Evolutionary conservation across 176 grass and related monocot species (phyloP).

Genomic region (Oryza nivara): DNA sequence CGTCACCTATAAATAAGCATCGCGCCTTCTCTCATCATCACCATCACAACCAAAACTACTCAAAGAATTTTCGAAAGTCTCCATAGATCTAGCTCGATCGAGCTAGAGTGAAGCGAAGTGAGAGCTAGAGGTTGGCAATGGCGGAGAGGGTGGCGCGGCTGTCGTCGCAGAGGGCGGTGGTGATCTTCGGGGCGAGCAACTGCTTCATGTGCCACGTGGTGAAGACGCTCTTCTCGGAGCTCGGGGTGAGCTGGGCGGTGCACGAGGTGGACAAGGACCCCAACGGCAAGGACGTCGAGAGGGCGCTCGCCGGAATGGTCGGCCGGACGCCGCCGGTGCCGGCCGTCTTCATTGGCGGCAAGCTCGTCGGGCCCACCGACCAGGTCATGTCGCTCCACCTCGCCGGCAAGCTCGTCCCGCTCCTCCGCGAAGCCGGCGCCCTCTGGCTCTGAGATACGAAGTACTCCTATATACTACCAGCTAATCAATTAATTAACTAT

Average conservation of each 20-base stretch:
- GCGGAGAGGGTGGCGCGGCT: conserved; percentile 57
- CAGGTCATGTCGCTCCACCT: conserved; percentile 71
- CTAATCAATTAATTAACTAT: no score
- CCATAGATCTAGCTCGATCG: neutral
- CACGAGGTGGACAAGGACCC: conserved; percentile 69
- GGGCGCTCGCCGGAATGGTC: conserved; percentile 53
- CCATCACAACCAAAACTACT: neutral
- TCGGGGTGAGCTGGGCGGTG: conserved; percentile 56
- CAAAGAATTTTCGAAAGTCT: neutral
- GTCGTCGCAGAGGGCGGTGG: conserved; percentile 61
- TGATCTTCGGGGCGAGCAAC: conserved; percentile 68
- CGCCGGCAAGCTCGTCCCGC: conserved; percentile 60
- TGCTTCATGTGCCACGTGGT: conserved; percentile 82
- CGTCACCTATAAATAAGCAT: conserved; percentile 35
- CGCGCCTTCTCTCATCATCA: neutral
- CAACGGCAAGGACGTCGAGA: conserved; percentile 55
- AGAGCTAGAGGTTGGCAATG: conserved; percentile 8
- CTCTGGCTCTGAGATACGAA: conserved; percentile 54
- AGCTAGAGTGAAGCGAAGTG: neutral
- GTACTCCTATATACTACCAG: no score
- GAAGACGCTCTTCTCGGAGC: conserved; percentile 60
- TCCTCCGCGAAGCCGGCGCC: conserved; percentile 65
- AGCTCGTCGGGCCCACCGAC: conserved; percentile 63
- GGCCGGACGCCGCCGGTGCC: conserved; percentile 58
- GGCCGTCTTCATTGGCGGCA: conserved; percentile 71